Conservation (phyloP, 345 rosid genomes). For the Conringia planisiliqua region DNA sequence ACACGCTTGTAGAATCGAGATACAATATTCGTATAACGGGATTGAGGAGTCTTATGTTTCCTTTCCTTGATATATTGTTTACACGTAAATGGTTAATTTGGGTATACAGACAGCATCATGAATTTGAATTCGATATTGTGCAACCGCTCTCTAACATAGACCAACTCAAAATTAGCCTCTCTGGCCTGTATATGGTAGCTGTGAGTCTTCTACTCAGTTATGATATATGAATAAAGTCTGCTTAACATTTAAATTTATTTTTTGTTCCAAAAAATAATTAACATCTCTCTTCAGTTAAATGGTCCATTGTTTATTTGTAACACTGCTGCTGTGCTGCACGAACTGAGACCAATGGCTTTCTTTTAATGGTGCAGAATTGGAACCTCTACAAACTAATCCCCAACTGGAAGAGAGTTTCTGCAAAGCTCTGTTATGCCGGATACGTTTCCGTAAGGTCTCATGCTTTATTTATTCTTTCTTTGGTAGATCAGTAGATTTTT, state of each 20-base stretch:
- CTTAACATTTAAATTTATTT: not conserved
- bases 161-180: not conserved
- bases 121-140: constrained; percentile 5
- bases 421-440: constrained; percentile 85
- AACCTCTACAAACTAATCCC: constrained; percentile 69
- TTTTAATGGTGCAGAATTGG: constrained; percentile 60
- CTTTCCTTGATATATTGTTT: not conserved
- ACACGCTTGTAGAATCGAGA: not conserved
- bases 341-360: not conserved
- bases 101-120: constrained; percentile 1
- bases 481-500: not conserved
- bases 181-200: not conserved
- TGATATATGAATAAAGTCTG: not conserved
- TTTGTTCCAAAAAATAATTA: not conserved
- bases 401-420: constrained; percentile 83
- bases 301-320: not conserved
- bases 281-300: not conserved
- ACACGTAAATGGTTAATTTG: not conserved
- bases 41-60: not conserved
- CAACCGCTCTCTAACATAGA: not conserved
- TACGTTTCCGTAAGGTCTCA: constrained; percentile 99
- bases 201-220: not conserved
- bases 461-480: constrained; percentile 45
- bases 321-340: not conserved
- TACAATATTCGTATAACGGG: not conserved